Conservation (phyloP, 2,329 filamentous ascomycete genomes). For the Ilyonectria mors-panacis region DNA sequence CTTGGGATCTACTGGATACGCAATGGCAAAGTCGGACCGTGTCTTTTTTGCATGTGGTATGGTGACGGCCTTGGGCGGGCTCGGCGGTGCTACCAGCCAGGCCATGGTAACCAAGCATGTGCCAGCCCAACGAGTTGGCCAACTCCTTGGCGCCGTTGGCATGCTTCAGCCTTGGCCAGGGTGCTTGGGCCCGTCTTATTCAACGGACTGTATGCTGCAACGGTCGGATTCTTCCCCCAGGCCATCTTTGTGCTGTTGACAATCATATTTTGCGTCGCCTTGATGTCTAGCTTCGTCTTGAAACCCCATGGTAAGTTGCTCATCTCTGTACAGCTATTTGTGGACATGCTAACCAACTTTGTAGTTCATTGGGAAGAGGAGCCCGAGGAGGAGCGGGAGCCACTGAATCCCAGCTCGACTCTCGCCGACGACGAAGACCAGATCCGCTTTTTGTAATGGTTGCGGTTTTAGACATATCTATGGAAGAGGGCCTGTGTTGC, state of each 20-base stretch:
- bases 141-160: conserved; percentile 90
- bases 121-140: conserved; percentile 83
- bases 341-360: conserved; percentile 33
- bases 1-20: conserved; percentile 82
- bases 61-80: conserved; percentile 83
- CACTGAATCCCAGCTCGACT: conserved; percentile 36
- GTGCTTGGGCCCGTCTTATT: conserved; percentile 87
- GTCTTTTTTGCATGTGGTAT: conserved; percentile 82
- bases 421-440: conserved; percentile 49
- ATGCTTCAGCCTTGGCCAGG: conserved; percentile 86
- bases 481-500: neutral
- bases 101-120: conserved; percentile 92
- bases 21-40: conserved; percentile 71
- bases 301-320: conserved; percentile 79
- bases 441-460: conserved; percentile 43
- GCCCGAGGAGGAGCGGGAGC: conserved; percentile 44
- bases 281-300: conserved; percentile 79
- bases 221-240: conserved; percentile 83
- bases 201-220: conserved; percentile 87
- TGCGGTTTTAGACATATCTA: neutral
- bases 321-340: neutral
- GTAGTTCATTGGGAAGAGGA: conserved; percentile 54
- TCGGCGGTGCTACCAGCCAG: conserved; percentile 88
- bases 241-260: conserved; percentile 85
- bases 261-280: conserved; percentile 75